Evolutionary conservation across 1,139 yeast genomes (phyloP).

Genomic region (Chernovozyma aurita): DNA sequence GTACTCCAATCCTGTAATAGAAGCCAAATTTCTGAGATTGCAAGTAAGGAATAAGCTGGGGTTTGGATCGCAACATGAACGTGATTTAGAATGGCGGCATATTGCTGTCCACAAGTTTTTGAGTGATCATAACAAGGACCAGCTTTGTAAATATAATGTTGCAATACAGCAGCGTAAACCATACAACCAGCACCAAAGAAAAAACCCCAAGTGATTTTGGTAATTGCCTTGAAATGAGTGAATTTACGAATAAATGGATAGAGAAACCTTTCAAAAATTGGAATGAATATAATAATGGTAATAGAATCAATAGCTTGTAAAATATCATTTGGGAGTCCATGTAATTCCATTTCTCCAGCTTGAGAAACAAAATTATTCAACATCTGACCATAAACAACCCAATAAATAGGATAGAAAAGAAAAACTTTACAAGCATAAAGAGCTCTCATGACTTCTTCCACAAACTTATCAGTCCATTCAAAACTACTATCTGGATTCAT

Average conservation of each 20-base stretch:
- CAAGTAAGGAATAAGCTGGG: slow-evolving; percentile 61
- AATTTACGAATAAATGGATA: slow-evolving; percentile 54
- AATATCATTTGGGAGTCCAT: slow-evolving; percentile 63
- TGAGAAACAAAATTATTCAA: slow-evolving; percentile 59
- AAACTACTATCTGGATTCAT: slow-evolving; percentile 35
- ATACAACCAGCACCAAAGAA: slow-evolving; percentile 65
- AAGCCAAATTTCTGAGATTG: slow-evolving; percentile 61
- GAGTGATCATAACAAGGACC: slow-evolving; percentile 78
- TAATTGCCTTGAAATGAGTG: slow-evolving; percentile 63
- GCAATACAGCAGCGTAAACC: slow-evolving; percentile 79
- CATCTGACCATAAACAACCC: slow-evolving; percentile 70
- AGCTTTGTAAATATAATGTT: slow-evolving; percentile 63
- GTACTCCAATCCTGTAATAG: slow-evolving; percentile 63
- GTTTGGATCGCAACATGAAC: slow-evolving; percentile 61
- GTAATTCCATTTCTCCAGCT: slow-evolving; percentile 61
- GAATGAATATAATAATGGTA: slow-evolving; percentile 58
- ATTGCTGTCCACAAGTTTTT: slow-evolving; percentile 26
- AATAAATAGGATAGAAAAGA: slow-evolving; percentile 56
- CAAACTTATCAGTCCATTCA: slow-evolving; percentile 59
- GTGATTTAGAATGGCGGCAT: slow-evolving; percentile 38
- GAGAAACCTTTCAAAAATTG: slow-evolving; percentile 48
- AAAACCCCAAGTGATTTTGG: slow-evolving; percentile 75
- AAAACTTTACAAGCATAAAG: slow-evolving; percentile 61
- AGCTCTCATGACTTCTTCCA: slow-evolving; percentile 59
- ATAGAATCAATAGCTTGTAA: slow-evolving; percentile 61